These are phyloP conservation scores for Tarenaya hassleriana DNA, from an alignment of 345 rosid genomes.

Conservation along the genomic window DNA sequence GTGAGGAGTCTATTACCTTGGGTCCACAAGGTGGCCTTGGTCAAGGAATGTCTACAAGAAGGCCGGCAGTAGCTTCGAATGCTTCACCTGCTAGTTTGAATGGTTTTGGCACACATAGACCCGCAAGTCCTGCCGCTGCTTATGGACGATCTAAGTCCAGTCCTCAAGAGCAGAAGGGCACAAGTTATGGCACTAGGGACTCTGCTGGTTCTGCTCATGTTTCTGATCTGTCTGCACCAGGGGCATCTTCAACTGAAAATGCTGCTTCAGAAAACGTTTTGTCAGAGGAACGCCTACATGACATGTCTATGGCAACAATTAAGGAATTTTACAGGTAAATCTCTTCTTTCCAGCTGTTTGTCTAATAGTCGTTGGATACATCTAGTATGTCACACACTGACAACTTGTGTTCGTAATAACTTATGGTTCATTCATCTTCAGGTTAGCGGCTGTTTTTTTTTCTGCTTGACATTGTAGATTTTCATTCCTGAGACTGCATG, in stretches of 20 bases:
- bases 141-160: conserved; percentile 35
- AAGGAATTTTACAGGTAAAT: conserved; percentile 90
- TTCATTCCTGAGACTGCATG: conserved; percentile 10
- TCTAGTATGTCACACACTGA: neutral
- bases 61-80: conserved; percentile 35
- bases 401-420: conserved; percentile 5
- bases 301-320: conserved; percentile 66
- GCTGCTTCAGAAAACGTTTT: conserved; percentile 41
- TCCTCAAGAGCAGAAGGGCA: conserved; percentile 47
- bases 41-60: conserved; percentile 80
- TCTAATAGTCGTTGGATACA: conserved; percentile 4
- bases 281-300: conserved; percentile 54
- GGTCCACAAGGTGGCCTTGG: conserved; percentile 99
- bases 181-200: conserved; percentile 46
- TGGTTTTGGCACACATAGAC: conserved; percentile 53
- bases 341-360: conserved; percentile 10
- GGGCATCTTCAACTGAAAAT: conserved; percentile 32
- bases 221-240: conserved; percentile 50
- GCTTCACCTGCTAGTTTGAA: conserved; percentile 42
- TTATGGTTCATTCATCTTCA: neutral
- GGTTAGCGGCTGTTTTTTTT: neutral
- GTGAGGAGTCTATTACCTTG: conserved; percentile 73
- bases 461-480: too few relatives aligned
- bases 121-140: conserved; percentile 37
- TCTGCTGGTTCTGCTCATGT: conserved; percentile 33